Conservation (phyloP, 805 yeast genomes). For the Metahyphopichia silvanorum region DNA sequence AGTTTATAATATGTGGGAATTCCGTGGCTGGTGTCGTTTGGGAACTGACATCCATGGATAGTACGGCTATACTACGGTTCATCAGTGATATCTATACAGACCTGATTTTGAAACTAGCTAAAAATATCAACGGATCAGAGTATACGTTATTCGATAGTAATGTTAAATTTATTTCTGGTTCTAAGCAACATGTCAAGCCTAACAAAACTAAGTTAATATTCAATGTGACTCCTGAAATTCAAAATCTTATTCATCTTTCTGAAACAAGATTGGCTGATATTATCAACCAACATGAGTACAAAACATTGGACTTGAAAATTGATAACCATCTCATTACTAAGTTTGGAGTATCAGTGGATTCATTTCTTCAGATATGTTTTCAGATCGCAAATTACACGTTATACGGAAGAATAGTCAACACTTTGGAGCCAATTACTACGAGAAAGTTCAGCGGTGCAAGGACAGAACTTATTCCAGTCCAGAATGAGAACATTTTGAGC, state of each 20-base stretch:
- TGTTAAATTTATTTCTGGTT: slow-evolving; percentile 34
- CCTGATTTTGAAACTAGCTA: slow-evolving; percentile 52
- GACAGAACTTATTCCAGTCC: slow-evolving; percentile 67
- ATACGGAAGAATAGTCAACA: slow-evolving; percentile 48
- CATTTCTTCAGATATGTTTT: slow-evolving; percentile 48
- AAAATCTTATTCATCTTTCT: slow-evolving; percentile 48
- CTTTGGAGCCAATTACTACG: slow-evolving; percentile 63
- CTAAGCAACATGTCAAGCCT: slow-evolving; percentile 37
- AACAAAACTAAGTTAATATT: slow-evolving; percentile 26
- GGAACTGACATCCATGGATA: slow-evolving; percentile 58
- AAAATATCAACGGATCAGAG: slow-evolving; percentile 55
- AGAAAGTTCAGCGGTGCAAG: slow-evolving; percentile 65
- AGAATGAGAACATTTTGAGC: slow-evolving; percentile 47
- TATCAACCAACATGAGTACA: slow-evolving; percentile 55
- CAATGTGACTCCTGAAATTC: slow-evolving; percentile 43
- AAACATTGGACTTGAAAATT: slow-evolving; percentile 36
- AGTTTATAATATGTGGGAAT: slow-evolving; percentile 50
- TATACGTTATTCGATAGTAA: slow-evolving; percentile 49
- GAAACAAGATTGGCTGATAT: slow-evolving; percentile 59
- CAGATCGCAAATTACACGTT: slow-evolving; percentile 55
- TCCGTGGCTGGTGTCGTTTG: slow-evolving; percentile 59
- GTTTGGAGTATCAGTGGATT: slow-evolving; percentile 41
- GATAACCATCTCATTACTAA: slow-evolving; percentile 34
- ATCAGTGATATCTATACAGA: slow-evolving; percentile 59
- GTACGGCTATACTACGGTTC: slow-evolving; percentile 54